A percentile compares a stretch with the other conserved stretches of the same genome.
These are phyloP conservation scores for Cladosporium oxysporum DNA, from an alignment of 2,329 filamentous ascomycete genomes.

Conservation along the genomic window DNA sequence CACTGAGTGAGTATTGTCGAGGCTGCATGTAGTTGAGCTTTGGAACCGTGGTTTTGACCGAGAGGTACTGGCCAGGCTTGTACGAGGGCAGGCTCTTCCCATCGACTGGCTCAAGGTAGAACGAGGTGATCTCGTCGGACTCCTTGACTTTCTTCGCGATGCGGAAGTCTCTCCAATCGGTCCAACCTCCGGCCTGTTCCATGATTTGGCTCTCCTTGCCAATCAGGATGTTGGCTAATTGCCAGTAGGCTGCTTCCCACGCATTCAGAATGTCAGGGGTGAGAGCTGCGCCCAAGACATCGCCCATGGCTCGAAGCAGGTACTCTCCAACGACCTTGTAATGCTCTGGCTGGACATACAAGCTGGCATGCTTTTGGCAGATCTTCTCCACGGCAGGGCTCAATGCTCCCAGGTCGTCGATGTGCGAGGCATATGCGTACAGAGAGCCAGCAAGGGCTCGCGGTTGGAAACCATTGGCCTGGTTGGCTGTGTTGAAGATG, in stretches of 20 bases:
- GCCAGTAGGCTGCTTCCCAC: constrained; percentile 72
- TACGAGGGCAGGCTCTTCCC: constrained; percentile 61
- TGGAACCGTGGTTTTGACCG: constrained; percentile 60
- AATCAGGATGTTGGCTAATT: constrained; percentile 73
- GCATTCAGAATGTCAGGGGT: constrained; percentile 65
- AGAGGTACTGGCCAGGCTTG: constrained; percentile 72
- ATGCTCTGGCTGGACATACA: constrained; percentile 68
- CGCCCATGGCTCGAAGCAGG: constrained; percentile 66
- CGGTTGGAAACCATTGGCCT: constrained; percentile 67
- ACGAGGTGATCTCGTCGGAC: constrained; percentile 68
- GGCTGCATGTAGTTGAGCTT: constrained; percentile 64
- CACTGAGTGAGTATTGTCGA: constrained; percentile 72
- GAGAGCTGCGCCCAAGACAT: constrained; percentile 67
- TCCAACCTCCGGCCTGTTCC: constrained; percentile 62
- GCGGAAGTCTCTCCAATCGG: constrained; percentile 66
- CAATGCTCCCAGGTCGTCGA: constrained; percentile 66
- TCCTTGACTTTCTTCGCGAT: constrained; percentile 67
- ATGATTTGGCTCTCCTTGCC: constrained; percentile 65
- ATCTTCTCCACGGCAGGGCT: constrained; percentile 64
- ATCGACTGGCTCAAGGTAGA: constrained; percentile 67
- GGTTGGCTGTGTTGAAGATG: constrained; percentile 72
- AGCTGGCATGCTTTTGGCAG: constrained; percentile 72
- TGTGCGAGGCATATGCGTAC: constrained; percentile 70
- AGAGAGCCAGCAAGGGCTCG: constrained; percentile 69
- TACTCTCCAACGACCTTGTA: constrained; percentile 71